Base-by-base conservation (phyloP, 805 yeast species). In the Myxozyma sirexii region DNA sequence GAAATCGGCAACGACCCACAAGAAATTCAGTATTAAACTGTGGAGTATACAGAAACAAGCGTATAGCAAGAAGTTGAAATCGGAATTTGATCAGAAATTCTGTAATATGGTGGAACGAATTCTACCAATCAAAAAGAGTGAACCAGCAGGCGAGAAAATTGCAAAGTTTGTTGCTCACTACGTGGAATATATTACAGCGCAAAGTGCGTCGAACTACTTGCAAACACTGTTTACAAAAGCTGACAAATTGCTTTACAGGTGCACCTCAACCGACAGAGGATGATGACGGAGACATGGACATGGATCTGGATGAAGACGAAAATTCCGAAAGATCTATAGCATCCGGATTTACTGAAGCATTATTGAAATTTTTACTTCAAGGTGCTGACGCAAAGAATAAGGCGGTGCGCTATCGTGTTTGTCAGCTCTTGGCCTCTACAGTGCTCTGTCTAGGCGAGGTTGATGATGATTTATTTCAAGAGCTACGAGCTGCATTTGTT, bases 361-460 rank as follows among this genome's bases (percentile, higher is more conserved):
- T 90, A 29, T 79, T 90, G 1, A 78, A 82, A 21, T 93, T 88
- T 71, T 74, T 91, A 38, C 72, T 88, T n/a, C 78, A 85, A 59
- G 97, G 97, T 0, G 79, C 88, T 1, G 89, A 86, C 62, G 87
- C 96, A 12, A 82, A 82, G 65, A 87, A 88, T 69, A 84, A 82
- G 68, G 82, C 80, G 58, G 97, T 93, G 1, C 76, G 99, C 50
- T 91, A 81, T 72, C 79, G 97, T 61, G 87, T 84, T 7, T 86
- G 88, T 39, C 96, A 90, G 69, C 75, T 90, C 27, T 75, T 90
- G 49, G 88, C 92, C 0, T 83, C 84, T 49, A 75, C 87, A 19
- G 84, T 93, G 74, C 83, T 84, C 67, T 83, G 84, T 56, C 79
- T 91, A 51, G 86, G 87, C 3, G 93, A 88, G 64, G 80, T 93